These are phyloP conservation scores for Phoma sp. DNA, from an alignment of 2,329 filamentous ascomycete species.

Conservation along the genomic window DNA sequence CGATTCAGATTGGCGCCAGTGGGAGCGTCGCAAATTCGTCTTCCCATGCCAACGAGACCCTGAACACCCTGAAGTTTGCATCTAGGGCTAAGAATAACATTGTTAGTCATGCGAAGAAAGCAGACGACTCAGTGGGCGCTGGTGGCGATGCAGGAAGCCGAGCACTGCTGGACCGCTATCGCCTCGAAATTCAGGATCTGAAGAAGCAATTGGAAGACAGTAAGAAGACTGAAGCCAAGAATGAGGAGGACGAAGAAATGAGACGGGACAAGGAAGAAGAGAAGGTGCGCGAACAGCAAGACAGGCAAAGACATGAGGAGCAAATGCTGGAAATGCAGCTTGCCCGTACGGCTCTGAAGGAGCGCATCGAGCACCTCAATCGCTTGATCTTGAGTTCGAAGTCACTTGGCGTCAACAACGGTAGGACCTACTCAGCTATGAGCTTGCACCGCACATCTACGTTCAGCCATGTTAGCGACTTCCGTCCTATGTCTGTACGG, in stretches of 20 bases:
- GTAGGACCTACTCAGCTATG: constrained; percentile 50
- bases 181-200: constrained; percentile 88
- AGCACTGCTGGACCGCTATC: constrained; percentile 88
- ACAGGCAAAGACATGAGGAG: constrained; percentile 87
- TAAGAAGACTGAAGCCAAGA: constrained; percentile 66
- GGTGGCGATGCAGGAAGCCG: constrained; percentile 82
- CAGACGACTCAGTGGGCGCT: constrained; percentile 82
- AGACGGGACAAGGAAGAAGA: constrained; percentile 74
- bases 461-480: constrained; percentile 48
- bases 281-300: constrained; percentile 69
- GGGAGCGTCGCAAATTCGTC: constrained; percentile 73
- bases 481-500: constrained; percentile 57
- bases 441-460: constrained; percentile 48
- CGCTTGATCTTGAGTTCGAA: constrained; percentile 94
- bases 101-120: constrained; percentile 93
- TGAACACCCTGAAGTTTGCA: constrained; percentile 97
- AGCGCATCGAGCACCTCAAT: constrained; percentile 96
- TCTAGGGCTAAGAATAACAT: constrained; percentile 97
- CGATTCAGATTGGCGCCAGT: constrained; percentile 84
- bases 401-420: constrained; percentile 85
- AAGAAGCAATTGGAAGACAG: constrained; percentile 78
- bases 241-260: constrained; percentile 56
- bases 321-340: constrained; percentile 99
- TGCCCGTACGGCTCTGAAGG: constrained; percentile 91
- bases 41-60: constrained; percentile 82